Evolutionary conservation across 345 rosid genomes (phyloP).

Genomic region (Hevea brasiliensis): DNA sequence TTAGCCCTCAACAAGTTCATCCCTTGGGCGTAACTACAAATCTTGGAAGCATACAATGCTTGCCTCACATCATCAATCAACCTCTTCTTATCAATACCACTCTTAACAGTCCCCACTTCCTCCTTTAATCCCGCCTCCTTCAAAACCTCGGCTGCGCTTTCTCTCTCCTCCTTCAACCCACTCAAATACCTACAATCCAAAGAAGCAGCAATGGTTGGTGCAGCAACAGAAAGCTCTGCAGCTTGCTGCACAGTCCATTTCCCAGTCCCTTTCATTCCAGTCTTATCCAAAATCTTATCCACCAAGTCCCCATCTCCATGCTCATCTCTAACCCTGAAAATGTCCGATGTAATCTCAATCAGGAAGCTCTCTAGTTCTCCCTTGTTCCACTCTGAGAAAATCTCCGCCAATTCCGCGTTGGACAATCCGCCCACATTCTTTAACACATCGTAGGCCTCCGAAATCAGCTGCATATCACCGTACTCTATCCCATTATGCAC

Average conservation of each 20-base stretch:
- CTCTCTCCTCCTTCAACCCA: conserved; percentile 92
- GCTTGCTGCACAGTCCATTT: conserved; percentile 99
- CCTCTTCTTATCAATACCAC: conserved; percentile 71
- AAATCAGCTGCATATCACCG: conserved; percentile 97
- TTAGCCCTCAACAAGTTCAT: conserved; percentile 93
- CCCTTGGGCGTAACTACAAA: conserved; percentile 94
- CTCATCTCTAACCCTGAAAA: conserved; percentile 80
- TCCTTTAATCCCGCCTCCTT: conserved; percentile 80
- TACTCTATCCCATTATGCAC: conserved; percentile 98
- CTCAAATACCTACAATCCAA: conserved; percentile 89
- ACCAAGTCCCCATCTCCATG: conserved; percentile 66
- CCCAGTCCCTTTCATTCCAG: conserved; percentile 98
- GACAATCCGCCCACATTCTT: conserved; percentile 78
- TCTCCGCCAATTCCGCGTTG: conserved; percentile 67
- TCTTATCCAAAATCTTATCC: conserved; percentile 92
- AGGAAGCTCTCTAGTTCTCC: conserved; percentile 92
- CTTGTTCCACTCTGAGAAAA: conserved; percentile 71
- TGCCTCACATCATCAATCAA: conserved; percentile 96
- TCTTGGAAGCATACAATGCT: conserved; percentile 85
- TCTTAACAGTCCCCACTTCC: conserved; percentile 45
- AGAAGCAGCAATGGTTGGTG: conserved; percentile 94
- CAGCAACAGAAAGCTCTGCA: conserved; percentile 95
- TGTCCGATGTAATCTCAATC: conserved; percentile 85
- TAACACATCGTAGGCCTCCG: conserved; percentile 92
- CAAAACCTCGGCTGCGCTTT: conserved; percentile 56